These are phyloP conservation scores for Ogataea pini DNA, from an alignment of 805 yeast genomes.

Conservation along the genomic window DNA sequence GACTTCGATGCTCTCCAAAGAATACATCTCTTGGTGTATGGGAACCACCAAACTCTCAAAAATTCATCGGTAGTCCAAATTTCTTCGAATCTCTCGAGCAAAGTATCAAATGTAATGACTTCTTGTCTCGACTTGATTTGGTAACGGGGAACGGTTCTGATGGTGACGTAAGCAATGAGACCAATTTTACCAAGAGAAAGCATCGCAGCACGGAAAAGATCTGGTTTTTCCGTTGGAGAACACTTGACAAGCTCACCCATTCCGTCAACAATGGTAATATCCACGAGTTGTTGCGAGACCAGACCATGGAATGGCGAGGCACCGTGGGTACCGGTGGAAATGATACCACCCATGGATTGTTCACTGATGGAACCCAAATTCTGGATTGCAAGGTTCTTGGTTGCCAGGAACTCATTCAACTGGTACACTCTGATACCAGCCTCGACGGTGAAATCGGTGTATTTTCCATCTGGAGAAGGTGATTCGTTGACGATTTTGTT, in stretches of 20 bases:
- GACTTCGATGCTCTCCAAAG: conserved; percentile 90
- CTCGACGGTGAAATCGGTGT: conserved; percentile 89
- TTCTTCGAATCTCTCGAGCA: conserved; percentile 70
- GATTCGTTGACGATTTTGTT: conserved; percentile 48
- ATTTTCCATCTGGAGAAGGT: conserved; percentile 58
- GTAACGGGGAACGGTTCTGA: conserved; percentile 82
- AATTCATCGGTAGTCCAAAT: conserved; percentile 90
- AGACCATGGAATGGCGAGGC: conserved; percentile 91
- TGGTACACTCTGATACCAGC: conserved; percentile 84
- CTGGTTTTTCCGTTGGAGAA: conserved; percentile 61
- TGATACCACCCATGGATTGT: conserved; percentile 93
- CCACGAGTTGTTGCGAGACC: conserved; percentile 83
- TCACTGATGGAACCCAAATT: conserved; percentile 92
- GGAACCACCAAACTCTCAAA: conserved; percentile 97
- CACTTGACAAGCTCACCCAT: conserved; percentile 70
- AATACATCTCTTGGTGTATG: conserved; percentile 82
- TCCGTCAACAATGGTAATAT: conserved; percentile 72
- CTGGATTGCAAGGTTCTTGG: conserved; percentile 75
- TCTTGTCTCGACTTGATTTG: conserved; percentile 80
- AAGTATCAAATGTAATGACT: conserved; percentile 72
- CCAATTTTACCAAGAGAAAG: conserved; percentile 92
- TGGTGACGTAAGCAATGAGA: conserved; percentile 78
- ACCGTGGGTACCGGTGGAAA: conserved; percentile 96
- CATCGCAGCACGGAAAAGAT: conserved; percentile 77
- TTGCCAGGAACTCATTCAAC: conserved; percentile 64